phyloP scores from a whole-genome alignment of 345 rosid genomes.

The Cochlearia excelsa region DNA sequence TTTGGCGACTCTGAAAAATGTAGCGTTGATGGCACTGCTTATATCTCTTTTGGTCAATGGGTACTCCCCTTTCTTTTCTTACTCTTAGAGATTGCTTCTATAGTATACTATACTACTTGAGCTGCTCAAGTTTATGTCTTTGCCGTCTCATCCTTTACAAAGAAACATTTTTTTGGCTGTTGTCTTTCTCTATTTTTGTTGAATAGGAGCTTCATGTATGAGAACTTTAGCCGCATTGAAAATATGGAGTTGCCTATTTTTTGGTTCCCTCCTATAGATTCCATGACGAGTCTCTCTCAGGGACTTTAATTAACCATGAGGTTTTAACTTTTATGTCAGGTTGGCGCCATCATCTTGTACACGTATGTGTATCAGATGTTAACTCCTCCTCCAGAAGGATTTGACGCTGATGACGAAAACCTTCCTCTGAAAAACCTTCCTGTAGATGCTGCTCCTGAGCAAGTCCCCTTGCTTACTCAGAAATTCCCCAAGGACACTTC shows the following conservation, averaged over 20 bases:
- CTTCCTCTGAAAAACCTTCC: conserved; percentile 59
- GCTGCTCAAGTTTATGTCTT: conserved; percentile 1
- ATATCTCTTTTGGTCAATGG: conserved; percentile 99
- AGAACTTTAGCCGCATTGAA: conserved; percentile 1
- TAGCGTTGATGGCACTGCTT: conserved; percentile 84
- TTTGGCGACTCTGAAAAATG: conserved; percentile 83
- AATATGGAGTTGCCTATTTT: conserved; percentile 8
- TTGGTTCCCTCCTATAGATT: conserved; percentile 17
- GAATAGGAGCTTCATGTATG: conserved; percentile 8
- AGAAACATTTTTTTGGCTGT: conserved; percentile 1
- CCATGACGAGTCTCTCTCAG: conserved; percentile 2
- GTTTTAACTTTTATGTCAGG: conserved; percentile 48
- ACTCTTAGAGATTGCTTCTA: not conserved
- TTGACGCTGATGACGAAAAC: conserved; percentile 52
- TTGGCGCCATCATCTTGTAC: conserved; percentile 95
- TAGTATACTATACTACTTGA: not conserved
- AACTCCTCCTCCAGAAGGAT: conserved; percentile 93
- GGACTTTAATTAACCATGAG: conserved; percentile 5
- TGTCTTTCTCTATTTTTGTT: conserved; percentile 10
- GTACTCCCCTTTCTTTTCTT: conserved; percentile 38
- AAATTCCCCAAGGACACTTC: conserved; percentile 40
- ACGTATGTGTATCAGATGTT: conserved; percentile 91
- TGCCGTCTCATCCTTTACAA: not conserved
- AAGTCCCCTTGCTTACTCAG: conserved; percentile 59
- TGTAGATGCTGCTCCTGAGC: conserved; percentile 51